These are phyloP conservation scores for Fusarium keratoplasticum DNA, from an alignment of 2,329 filamentous ascomycete species.

Conservation along the genomic window DNA sequence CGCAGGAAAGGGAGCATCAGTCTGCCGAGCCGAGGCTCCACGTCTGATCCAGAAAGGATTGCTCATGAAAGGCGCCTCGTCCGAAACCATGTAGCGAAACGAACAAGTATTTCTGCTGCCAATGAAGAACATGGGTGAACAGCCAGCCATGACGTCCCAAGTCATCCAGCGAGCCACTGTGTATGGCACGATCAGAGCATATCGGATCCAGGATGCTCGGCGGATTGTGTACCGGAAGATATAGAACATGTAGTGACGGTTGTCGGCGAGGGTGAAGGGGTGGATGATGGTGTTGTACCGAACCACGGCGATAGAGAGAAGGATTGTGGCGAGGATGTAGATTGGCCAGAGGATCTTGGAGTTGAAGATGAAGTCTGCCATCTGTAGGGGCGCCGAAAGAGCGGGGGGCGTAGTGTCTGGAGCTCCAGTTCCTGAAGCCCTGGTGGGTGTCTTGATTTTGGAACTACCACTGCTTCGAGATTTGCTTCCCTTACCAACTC, in stretches of 20 bases:
- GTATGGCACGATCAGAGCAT: slow-evolving; percentile 77
- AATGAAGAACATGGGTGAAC: slow-evolving; percentile 36
- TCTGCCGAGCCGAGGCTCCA: slow-evolving; percentile 11
- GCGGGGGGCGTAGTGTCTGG: neutral
- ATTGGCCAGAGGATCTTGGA: slow-evolving; percentile 52
- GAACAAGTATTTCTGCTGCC: slow-evolving; percentile 30
- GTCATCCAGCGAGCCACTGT: slow-evolving; percentile 75
- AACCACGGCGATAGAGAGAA: slow-evolving; percentile 63
- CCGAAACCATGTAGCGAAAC: slow-evolving; percentile 3
- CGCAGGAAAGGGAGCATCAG: slow-evolving; percentile 10
- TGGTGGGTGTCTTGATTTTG: neutral
- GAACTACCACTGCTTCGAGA: neutral
- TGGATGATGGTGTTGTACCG: slow-evolving; percentile 93
- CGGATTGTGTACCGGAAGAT: slow-evolving; percentile 87
- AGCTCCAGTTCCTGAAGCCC: neutral
- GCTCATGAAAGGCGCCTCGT: slow-evolving; percentile 40
- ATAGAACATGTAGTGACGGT: slow-evolving; percentile 98
- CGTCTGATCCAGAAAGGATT: slow-evolving; percentile 44
- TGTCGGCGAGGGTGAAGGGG: slow-evolving; percentile 95
- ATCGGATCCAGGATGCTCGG: slow-evolving; percentile 71
- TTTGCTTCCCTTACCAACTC: neutral
- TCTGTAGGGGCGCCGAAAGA: slow-evolving; percentile 24
- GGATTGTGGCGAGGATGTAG: slow-evolving; percentile 51
- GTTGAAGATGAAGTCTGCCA: slow-evolving; percentile 39
- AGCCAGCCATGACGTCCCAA: slow-evolving; percentile 71